phyloP scores from a whole-genome alignment of 169 alveolate genomes.

The Cryptosporidium tyzzeri region DNA sequence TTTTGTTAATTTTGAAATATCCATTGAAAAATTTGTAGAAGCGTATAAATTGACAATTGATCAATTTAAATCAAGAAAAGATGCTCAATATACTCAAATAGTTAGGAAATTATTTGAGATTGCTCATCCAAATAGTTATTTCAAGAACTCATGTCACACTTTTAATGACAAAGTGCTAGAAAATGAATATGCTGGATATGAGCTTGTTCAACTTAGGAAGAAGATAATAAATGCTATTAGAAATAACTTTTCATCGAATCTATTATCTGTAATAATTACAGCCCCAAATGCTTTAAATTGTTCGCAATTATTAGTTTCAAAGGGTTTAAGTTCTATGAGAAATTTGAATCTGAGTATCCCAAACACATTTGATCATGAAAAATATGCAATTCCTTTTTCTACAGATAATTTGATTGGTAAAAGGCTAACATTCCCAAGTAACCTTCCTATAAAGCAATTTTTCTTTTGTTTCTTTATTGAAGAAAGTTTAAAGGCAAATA shows the following conservation, averaged over 20 bases:
- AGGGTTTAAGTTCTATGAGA: slow-evolving; percentile 10
- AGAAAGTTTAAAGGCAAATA: slow-evolving; percentile 8
- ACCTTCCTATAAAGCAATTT: slow-evolving; percentile 5
- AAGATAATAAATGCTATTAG: slow-evolving; percentile 19
- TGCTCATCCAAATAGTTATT: slow-evolving; percentile 54
- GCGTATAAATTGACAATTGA: slow-evolving; percentile 8
- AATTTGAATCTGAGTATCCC: slow-evolving; percentile 13
- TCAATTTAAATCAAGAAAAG: not conserved
- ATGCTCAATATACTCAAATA: slow-evolving; percentile 30
- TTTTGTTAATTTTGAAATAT: slow-evolving; percentile 38
- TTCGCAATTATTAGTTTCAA: slow-evolving; percentile 4
- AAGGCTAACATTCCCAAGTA: slow-evolving; percentile 17
- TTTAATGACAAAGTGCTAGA: not conserved
- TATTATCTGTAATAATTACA: slow-evolving; percentile 32
- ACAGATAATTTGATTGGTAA: slow-evolving; percentile 46
- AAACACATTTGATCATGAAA: not conserved
- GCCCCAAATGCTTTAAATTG: not conserved
- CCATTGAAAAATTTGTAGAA: slow-evolving; percentile 20
- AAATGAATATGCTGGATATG: not conserved
- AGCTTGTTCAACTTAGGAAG: slow-evolving; percentile 10
- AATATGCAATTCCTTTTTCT: slow-evolving; percentile 15
- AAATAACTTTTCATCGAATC: slow-evolving; percentile 38
- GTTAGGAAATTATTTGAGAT: not conserved
- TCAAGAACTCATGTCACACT: slow-evolving; percentile 15
- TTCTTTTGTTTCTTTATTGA: slow-evolving; percentile 43